Percentiles rank a stretch among this genome's conserved stretches.
These are phyloP conservation scores for Pueraria montana DNA, from an alignment of 306 rosid genomes.

Conservation along the genomic window DNA sequence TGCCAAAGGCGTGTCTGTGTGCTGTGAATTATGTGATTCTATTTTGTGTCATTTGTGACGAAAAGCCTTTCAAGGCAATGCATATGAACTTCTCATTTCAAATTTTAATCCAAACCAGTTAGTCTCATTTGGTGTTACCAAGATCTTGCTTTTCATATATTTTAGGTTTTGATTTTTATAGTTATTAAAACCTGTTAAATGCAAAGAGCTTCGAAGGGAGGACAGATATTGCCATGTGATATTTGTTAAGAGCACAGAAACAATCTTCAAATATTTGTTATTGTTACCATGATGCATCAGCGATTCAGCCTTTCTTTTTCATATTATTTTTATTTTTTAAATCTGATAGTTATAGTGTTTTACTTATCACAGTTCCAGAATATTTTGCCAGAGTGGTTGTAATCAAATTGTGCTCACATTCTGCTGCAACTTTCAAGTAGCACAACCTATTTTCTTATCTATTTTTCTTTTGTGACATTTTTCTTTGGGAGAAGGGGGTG, in stretches of 20 bases:
- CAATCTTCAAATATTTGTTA: background rate
- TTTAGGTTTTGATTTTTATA: background rate
- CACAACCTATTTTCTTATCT: background rate
- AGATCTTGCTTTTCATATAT: background rate
- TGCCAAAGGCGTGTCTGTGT: no score
- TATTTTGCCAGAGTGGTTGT: background rate
- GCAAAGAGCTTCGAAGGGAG: background rate
- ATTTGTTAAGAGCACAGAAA: background rate
- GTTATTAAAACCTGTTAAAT: slow-evolving; percentile 5
- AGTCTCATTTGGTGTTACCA: background rate
- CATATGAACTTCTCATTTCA: background rate
- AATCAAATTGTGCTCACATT: background rate
- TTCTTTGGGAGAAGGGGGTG: background rate
- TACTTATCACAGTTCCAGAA: background rate
- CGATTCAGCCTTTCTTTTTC: background rate
- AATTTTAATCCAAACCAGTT: background rate
- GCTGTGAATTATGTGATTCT: background rate
- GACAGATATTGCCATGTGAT: background rate
- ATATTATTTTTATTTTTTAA: background rate
- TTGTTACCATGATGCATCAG: background rate
- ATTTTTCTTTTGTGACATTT: background rate
- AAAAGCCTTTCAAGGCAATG: background rate
- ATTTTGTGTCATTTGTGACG: background rate
- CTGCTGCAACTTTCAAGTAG: background rate
- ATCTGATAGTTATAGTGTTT: background rate